A percentile compares a stretch with the other conserved stretches of the same genome.
phyloP scores from a whole-genome alignment of 371 early-diverging fungal species.

The Entomophthora muscae region DNA sequence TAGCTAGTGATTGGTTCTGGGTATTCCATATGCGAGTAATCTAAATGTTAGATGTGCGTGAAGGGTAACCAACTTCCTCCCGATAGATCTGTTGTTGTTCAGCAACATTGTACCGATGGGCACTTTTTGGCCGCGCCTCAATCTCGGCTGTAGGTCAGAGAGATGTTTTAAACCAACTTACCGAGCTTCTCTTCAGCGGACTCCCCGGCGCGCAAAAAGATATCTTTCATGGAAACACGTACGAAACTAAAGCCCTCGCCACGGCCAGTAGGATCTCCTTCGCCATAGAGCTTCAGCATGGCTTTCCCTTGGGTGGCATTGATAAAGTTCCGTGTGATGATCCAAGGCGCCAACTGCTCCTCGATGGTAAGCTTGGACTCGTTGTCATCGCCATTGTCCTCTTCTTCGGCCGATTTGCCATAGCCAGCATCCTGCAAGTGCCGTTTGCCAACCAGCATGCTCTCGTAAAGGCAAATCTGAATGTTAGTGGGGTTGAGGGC shows the following conservation, averaged over 20 bases:
- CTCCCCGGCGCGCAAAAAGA: conserved; percentile 80
- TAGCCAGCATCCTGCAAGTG: conserved; percentile 90
- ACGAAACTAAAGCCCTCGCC: conserved; percentile 98
- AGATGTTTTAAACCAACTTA: conserved; percentile 10
- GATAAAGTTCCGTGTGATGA: conserved; percentile 89
- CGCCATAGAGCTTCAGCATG: conserved; percentile 82
- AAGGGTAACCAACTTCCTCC: conserved; percentile 54
- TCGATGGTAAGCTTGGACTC: conserved; percentile 72
- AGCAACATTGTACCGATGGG: conserved; percentile 78
- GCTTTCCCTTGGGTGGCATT: conserved; percentile 81
- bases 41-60: conserved; percentile 11
- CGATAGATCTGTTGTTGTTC: conserved; percentile 91
- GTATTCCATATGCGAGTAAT: conserved; percentile 88
- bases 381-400: conserved; percentile 37
- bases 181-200: conserved; percentile 59
- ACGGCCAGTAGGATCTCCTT: conserved; percentile 94
- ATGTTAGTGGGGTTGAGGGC: not conserved
- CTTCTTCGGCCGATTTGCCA: conserved; percentile 39
- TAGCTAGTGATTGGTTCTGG: conserved; percentile 54
- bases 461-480: conserved; percentile 85
- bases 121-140: conserved; percentile 63
- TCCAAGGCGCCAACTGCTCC: conserved; percentile 94
- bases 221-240: conserved; percentile 91
- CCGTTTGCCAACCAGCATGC: conserved; percentile 92
- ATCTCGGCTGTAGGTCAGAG: conserved; percentile 32